Conservation (phyloP, 495 filamentous ascomycete species). For the Annulohypoxylon moriforme region DNA sequence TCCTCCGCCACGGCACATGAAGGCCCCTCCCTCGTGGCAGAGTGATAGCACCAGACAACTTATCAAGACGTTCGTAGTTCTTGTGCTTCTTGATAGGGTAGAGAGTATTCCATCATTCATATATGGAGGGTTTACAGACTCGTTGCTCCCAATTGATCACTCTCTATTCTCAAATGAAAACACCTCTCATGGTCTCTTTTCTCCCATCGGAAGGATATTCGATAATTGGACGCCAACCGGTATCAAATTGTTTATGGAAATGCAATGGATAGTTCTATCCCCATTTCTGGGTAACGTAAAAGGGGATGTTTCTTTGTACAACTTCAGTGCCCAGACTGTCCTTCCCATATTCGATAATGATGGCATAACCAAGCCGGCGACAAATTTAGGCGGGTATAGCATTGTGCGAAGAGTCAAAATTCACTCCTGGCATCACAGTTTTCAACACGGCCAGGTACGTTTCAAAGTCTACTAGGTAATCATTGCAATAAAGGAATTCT, state of each 20-base stretch:
- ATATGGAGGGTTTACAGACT: constrained; percentile 18
- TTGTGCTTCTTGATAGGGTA: constrained; percentile 25
- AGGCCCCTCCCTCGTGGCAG: too few species aligned
- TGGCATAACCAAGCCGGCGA: background rate
- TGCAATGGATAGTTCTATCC: constrained; percentile 29
- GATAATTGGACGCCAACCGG: constrained; percentile 12
- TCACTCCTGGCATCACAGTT: constrained; percentile 27
- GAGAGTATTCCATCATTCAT: constrained; percentile 22
- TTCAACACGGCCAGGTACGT: constrained; percentile 9
- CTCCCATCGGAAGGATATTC: constrained; percentile 8
- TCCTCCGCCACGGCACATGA: background rate
- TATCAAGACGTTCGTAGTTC: constrained; percentile 16
- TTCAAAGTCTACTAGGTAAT: background rate
- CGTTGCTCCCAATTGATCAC: constrained; percentile 25
- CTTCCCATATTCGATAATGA: constrained; percentile 12
- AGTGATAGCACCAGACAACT: background rate
- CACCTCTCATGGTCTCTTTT: background rate
- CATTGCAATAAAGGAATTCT: background rate
- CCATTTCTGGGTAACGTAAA: constrained; percentile 9
- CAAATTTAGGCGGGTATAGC: constrained; percentile 13
- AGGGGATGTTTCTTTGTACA: constrained; percentile 15
- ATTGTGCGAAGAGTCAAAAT: constrained; percentile 28
- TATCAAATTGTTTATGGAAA: constrained; percentile 23
- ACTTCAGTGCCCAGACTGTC: constrained; percentile 9
- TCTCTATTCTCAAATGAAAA: background rate